Evolutionary conservation across 805 yeast species (phyloP), one percentile per base, ranked within the genome.

Genomic region (Candida vaughaniae): DNA sequence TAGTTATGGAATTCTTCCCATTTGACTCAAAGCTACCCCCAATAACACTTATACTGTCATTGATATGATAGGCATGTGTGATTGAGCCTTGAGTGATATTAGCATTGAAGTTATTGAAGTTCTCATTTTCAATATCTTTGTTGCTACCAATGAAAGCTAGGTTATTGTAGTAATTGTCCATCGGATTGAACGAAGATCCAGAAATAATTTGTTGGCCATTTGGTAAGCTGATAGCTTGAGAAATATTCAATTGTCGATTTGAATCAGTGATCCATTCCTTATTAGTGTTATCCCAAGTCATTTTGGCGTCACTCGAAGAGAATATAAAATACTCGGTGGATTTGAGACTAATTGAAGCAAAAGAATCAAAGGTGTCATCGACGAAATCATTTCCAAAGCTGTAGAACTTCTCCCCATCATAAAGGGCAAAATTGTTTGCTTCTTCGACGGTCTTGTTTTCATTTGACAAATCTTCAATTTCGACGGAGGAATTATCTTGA

Each of bases 11-110:
- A 18, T 45, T 29, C 6, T 36, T 30, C 16, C 17, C 35, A 14
- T 22, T 15, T 6, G 68, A 66, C 6, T 50, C 53, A 49, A 82
- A 80, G 3, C 62, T 56, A 15, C 91, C 93, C 6, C 85, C 89
- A 33, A 84, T 58, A 0, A 75, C 73, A 27, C 80, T 61, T 8
- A 71, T 42, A 0, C 80, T 54, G 9, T 63, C 62, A 52, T 85
- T 82, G 22, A 75, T 53, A 38, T 66, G 72, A 34, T 56, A 55
- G 1, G 78, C 72, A 3, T 66, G 40, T 17, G 51, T 33, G 12
- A 64, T 54, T 32, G 33, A 53, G 3, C 43, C 47, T n/a, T 51
- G 43, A 12, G 50, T 42, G 5, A 64, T 42, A 5, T 48, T 36
- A 26, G 64, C 39, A 26, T 56, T 51, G 33, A 51, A 58, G 6